These are phyloP conservation scores for Saccharomyces paradoxus DNA, from an alignment of 805 yeast genomes.

Conservation along the genomic window DNA sequence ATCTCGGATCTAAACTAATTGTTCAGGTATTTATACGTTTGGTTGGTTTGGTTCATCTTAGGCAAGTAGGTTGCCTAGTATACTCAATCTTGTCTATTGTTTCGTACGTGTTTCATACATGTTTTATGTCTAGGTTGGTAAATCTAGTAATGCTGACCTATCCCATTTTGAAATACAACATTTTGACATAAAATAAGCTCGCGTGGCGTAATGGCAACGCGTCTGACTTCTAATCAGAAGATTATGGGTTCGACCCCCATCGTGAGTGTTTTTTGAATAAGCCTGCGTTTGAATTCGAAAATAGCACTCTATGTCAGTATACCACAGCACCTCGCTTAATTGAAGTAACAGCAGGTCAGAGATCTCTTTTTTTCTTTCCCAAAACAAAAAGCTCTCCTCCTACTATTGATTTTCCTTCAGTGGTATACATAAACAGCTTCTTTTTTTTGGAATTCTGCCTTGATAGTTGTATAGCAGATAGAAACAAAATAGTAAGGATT, in stretches of 20 bases:
- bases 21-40: too few species aligned
- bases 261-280: conserved; percentile 30
- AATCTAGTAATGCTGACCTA: too few species aligned
- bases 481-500: neutral
- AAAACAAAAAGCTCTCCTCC: neutral
- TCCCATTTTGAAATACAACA: neutral
- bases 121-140: too few species aligned
- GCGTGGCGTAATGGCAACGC: conserved; percentile 53
- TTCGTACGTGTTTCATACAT: too few species aligned
- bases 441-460: neutral
- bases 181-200: conserved; percentile 23
- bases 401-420: neutral
- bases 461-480: neutral
- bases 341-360: too few species aligned
- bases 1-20: too few species aligned
- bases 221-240: conserved; percentile 50
- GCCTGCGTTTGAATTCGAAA: too few species aligned
- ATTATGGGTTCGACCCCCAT: conserved; percentile 51
- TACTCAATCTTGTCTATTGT: too few species aligned
- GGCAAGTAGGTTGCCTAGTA: too few species aligned
- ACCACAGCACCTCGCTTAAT: too few species aligned
- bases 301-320: too few species aligned
- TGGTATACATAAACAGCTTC: neutral
- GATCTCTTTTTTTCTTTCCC: neutral
- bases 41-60: too few species aligned